Conservation (phyloP, 2,329 filamentous ascomycete species). For the Alternaria incomplexa region DNA sequence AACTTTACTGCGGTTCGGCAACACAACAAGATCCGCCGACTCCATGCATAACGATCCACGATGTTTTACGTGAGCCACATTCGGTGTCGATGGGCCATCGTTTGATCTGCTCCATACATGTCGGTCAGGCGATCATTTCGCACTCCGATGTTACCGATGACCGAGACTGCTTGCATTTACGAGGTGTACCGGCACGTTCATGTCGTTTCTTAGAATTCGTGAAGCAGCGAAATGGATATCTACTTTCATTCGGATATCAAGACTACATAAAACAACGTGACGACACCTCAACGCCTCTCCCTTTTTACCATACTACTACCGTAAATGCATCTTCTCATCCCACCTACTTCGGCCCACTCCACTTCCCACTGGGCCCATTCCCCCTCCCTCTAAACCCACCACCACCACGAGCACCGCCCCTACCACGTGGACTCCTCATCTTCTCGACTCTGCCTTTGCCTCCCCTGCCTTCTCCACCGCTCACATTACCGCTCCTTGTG, state of each 20-base stretch:
- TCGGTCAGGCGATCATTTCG: background rate
- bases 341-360: constrained; percentile 13
- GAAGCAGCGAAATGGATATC: background rate
- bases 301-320: constrained; percentile 1
- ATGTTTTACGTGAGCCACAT: background rate
- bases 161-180: background rate
- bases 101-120: background rate
- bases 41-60: background rate
- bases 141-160: background rate
- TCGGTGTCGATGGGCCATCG: background rate
- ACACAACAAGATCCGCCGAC: background rate
- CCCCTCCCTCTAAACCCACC: constrained; percentile 16
- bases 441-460: constrained; percentile 20
- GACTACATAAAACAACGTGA: background rate
- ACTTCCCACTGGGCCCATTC: constrained; percentile 7
- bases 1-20: background rate
- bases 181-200: background rate
- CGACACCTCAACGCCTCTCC: background rate
- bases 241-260: background rate
- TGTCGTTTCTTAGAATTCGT: background rate
- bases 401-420: constrained; percentile 15
- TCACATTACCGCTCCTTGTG: constrained; percentile 34
- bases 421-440: constrained; percentile 11
- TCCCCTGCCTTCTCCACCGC: constrained; percentile 24
- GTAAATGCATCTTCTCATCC: background rate